Base-by-base conservation (phyloP, 2,329 filamentous ascomycete species). In the Colletotrichum magnum region DNA sequence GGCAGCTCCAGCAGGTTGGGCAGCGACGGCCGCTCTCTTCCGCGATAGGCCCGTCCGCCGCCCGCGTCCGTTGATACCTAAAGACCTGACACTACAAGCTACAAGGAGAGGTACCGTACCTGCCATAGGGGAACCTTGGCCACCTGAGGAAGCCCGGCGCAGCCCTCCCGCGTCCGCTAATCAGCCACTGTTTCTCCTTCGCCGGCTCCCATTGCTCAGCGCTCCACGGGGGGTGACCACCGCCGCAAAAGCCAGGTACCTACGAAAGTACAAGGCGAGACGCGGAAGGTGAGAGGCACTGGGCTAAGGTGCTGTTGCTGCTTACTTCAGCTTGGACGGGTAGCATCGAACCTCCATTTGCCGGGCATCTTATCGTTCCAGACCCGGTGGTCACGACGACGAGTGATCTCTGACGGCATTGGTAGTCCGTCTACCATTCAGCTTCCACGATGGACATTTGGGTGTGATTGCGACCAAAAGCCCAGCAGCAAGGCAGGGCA, bases 141-240 rank as follows among this genome's bases (percentile, higher is more conserved):
- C 32, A 36, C 32, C 32, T 36, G 32, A 58, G 54, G 47, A 50
- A 41, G 10, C 24, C 50, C 64, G 28, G 24, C 59, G 24, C 53
- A 52, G 58, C 58, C 36, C 60, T 67, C 41, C 43, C 47, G 50
- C 69, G 64, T 18, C 67, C 67, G 21, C 51, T 65, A 50, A 61
- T 48, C 58, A 71, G 69, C 69, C 69, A 70, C 67, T 70, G 62
- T 71, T 61, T 71, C 68, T 63, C 61, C 52, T 61, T 43, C 57
- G 51, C 16, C 32, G 18, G 43, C 32, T 71, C 60, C 66, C 50
- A 69, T 66, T 69, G 66, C 69, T 70, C 58, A 45, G 50, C 21
- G 18, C 52, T 66, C n/a, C 26, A 28, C 24, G 26, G 43, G 32
- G 65, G 57, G 36, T 67, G 61, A 69, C 68, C 56, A 57, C 65